phyloP scores from a whole-genome alignment of 1,284 basidiomycete genomes.

The Tylopilus orsonianus region DNA sequence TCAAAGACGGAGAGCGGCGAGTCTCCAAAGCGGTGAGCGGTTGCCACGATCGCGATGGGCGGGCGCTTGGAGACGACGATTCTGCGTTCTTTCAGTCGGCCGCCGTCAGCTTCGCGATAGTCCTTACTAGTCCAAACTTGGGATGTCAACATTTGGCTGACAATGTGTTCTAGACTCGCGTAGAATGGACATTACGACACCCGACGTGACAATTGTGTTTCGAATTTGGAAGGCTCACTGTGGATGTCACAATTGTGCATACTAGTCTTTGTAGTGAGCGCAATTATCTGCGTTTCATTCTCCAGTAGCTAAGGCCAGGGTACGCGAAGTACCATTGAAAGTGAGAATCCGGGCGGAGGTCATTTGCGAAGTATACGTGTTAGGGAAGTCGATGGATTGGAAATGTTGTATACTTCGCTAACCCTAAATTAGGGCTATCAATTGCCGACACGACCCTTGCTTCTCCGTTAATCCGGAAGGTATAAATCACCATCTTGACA shows the following conservation, averaged over 20 bases:
- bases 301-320: neutral
- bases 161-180: too few species aligned
- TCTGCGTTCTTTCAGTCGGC: too few species aligned
- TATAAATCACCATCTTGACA: slow-evolving; percentile 15
- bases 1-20: slow-evolving; percentile 1
- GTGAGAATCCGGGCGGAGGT: neutral
- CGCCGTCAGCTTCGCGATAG: too few species aligned
- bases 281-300: neutral
- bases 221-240: neutral
- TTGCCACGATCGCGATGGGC: neutral
- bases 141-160: too few species aligned
- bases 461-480: neutral
- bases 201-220: neutral
- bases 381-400: neutral
- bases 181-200: neutral
- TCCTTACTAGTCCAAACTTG: too few species aligned
- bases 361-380: neutral
- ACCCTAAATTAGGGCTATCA: slow-evolving; percentile 1
- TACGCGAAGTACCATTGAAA: neutral
- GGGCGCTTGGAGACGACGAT: slow-evolving; percentile 1
- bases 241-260: too few species aligned
- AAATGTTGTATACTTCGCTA: neutral
- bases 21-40: neutral
- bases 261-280: neutral
- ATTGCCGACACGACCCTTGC: slow-evolving; percentile 22